A percentile compares a stretch with the other conserved stretches of the same genome.
Conservation (phyloP, 192 early-diverging fungal genomes). For the Spinellus fusiger region DNA sequence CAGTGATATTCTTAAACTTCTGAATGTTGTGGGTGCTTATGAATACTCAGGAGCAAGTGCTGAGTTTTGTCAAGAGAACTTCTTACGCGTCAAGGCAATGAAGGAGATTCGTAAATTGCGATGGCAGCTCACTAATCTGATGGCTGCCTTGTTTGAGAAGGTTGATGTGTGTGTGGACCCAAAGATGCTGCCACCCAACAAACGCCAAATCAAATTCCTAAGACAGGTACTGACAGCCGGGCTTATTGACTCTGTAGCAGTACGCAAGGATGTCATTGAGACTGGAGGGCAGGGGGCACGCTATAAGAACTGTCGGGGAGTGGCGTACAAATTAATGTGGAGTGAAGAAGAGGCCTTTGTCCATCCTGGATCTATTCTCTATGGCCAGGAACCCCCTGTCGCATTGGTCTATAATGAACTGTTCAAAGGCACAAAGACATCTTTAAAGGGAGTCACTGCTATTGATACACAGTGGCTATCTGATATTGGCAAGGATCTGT, state of each 20-base stretch:
- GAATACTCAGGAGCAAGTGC: slow-evolving; percentile 61
- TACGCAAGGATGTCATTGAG: slow-evolving; percentile 73
- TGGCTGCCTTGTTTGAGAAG: slow-evolving; percentile 56
- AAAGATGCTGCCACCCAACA: slow-evolving; percentile 59
- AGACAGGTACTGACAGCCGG: slow-evolving; percentile 86
- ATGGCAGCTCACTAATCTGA: slow-evolving; percentile 65
- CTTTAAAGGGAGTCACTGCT: slow-evolving; percentile 51
- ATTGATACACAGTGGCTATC: slow-evolving; percentile 82
- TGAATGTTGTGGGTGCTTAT: slow-evolving; percentile 88
- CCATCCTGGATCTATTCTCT: slow-evolving; percentile 63
- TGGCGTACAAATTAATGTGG: slow-evolving; percentile 69
- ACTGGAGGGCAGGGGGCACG: slow-evolving; percentile 34
- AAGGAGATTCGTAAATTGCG: slow-evolving; percentile 74
- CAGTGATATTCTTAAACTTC: slow-evolving; percentile 83
- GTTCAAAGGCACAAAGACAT: slow-evolving; percentile 49
- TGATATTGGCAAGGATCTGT: slow-evolving; percentile 66
- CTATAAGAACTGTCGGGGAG: slow-evolving; percentile 29
- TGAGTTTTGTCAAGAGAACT: slow-evolving; percentile 74
- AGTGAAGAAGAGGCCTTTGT: slow-evolving; percentile 67
- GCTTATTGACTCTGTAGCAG: slow-evolving; percentile 90
- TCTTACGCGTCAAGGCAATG: slow-evolving; percentile 82
- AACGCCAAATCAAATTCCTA: slow-evolving; percentile 65
- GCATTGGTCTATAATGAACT: slow-evolving; percentile 70
- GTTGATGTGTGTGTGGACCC: slow-evolving; percentile 56
- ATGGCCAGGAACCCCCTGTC: slow-evolving; percentile 57